phyloP scores from a whole-genome alignment of 345 rosid genomes.

The Adansonia digitata region DNA sequence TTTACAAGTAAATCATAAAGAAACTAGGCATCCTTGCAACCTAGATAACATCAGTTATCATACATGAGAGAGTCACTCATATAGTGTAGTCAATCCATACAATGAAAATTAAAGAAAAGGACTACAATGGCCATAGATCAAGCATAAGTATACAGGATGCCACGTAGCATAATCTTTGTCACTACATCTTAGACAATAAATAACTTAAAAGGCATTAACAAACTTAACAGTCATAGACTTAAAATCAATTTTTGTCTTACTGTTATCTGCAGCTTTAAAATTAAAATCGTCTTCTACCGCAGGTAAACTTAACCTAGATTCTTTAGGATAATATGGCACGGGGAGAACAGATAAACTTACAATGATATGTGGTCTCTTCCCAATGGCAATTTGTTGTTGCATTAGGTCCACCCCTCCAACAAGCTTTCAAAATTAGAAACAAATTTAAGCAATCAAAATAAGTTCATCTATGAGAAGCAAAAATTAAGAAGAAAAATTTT shows the following conservation, averaged over 20 bases:
- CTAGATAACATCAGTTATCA: not conserved
- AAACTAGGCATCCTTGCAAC: not conserved
- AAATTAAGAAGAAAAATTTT: not conserved
- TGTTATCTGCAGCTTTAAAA: not conserved
- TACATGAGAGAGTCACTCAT: not conserved
- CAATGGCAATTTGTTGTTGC: slow-evolving; percentile 78
- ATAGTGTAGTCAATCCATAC: not conserved
- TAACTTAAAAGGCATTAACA: not conserved
- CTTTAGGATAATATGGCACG: not conserved
- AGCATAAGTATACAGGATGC: not conserved
- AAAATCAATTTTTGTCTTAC: not conserved
- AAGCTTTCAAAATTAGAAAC: slow-evolving; percentile 43
- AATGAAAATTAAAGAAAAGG: not conserved
- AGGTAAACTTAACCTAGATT: not conserved
- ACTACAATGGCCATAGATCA: not conserved
- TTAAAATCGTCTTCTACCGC: not conserved
- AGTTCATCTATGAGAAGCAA: not conserved
- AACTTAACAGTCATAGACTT: not conserved
- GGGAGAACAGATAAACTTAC: slow-evolving; percentile 32
- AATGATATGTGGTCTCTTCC: slow-evolving; percentile 78
- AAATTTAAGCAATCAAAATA: not conserved
- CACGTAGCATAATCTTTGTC: not conserved
- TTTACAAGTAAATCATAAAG: not conserved
- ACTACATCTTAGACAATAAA: not conserved
- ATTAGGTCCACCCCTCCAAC: slow-evolving; percentile 92